Base-by-base conservation (phyloP, 2,329 filamentous ascomycete genomes). In the Ophiostoma fasciatum region DNA sequence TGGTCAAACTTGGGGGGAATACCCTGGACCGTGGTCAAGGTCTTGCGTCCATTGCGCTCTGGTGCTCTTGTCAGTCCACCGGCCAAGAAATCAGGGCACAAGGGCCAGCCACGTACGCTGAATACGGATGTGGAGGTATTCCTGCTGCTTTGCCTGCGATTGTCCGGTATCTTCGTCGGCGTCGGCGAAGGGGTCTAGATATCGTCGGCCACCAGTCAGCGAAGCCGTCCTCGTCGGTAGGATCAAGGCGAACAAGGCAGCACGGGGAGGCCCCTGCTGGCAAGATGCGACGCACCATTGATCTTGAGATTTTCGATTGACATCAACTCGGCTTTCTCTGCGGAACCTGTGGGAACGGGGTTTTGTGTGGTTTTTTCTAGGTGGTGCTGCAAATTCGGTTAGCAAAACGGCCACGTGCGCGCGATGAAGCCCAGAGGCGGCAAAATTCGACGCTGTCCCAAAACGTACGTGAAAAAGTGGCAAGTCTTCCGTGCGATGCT, bases 11-110 rank as follows among this genome's bases (percentile, higher is more conserved):
- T 94, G 71, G 90, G 90, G 47, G 90, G 88, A 55, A 98, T 78
- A 65, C 90, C 90, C 75, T 96, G 88, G 56, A 98, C 87, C 54
- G 90, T 98, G 54, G 90, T 98, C 81, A 98, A 74, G 71, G 90
- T 96, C 77, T 98, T 98, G 65, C 90, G 90, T 78, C 90, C 90
- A 96, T 98, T 98, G 69, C 90, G 90, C 71, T 98, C 88, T 96
- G 61, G 23, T 37, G 14, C 18, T 21, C 11, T 15, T 22, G 35
- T 31, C 13, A n/a, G n/a, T n/a, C n/a, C n/a, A n/a, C n/a, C n/a
- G n/a, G n/a, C n/a, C n/a, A n/a, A n/a, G n/a, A n/a, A n/a, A n/a
- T n/a, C n/a, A n/a, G n/a, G n/a, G n/a, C n/a, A n/a, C n/a, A n/a
- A n/a, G n/a, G n/a, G n/a, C n/a, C n/a, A n/a, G n/a, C 34, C 23